Evolutionary conservation across 345 rosid species (phyloP).

Genomic region (Lepidium sativum): DNA sequence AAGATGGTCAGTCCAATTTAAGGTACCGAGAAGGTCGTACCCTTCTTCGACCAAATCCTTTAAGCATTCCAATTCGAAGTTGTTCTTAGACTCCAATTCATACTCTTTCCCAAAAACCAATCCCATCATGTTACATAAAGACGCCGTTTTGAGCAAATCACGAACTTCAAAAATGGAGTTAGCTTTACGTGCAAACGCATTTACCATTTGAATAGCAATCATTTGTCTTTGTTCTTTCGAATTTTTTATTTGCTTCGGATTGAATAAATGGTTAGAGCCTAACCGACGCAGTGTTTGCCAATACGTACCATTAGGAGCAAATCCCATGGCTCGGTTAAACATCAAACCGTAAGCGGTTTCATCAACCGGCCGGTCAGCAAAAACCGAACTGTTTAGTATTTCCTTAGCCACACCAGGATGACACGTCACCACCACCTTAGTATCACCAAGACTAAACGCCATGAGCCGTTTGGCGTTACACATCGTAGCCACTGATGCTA

Average conservation of each 20-base stretch:
- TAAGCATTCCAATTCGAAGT: constrained; percentile 36
- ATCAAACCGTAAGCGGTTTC: constrained; percentile 66
- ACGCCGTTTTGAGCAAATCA: constrained; percentile 49
- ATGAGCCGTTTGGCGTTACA: constrained; percentile 49
- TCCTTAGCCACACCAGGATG: constrained; percentile 63
- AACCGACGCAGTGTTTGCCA: constrained; percentile 63
- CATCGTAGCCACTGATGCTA: constrained; percentile 38
- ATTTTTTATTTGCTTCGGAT: constrained; percentile 50
- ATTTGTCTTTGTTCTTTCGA: constrained; percentile 34
- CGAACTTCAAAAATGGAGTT: constrained; percentile 31
- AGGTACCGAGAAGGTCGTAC: constrained; percentile 49
- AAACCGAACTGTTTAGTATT: constrained; percentile 55
- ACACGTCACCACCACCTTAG: constrained; percentile 55
- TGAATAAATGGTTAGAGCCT: constrained; percentile 51
- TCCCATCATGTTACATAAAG: constrained; percentile 67
- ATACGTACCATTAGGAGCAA: constrained; percentile 60
- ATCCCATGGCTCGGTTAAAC: constrained; percentile 76
- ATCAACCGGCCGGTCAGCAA: constrained; percentile 70
- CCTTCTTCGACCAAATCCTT: constrained; percentile 60
- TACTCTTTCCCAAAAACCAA: constrained; percentile 57
- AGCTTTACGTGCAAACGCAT: constrained; percentile 17
- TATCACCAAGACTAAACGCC: constrained; percentile 67
- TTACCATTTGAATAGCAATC: constrained; percentile 45
- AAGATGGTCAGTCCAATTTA: constrained; percentile 74
- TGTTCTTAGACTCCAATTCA: constrained; percentile 26